Evolutionary conservation across 176 grass and related monocot genomes (phyloP).

Genomic region (Urochloa ruziziensis): DNA sequence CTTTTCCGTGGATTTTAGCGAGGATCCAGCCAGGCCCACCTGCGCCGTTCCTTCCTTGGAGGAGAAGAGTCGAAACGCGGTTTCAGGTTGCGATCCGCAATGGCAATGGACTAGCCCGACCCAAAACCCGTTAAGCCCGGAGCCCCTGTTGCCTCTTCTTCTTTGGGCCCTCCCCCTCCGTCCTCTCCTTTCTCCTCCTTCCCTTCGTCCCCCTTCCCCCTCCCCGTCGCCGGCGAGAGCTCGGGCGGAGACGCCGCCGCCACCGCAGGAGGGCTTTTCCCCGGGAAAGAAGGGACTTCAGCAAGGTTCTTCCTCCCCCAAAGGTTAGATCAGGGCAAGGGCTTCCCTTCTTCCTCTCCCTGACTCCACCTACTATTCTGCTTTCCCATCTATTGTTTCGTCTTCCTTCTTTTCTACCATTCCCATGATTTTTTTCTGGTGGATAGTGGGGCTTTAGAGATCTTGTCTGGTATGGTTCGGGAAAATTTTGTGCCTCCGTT

Average conservation of each 20-base stretch:
- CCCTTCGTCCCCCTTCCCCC: background rate
- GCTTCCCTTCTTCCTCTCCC: background rate
- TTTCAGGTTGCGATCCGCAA: constrained; percentile 43
- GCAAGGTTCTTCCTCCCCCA: background rate
- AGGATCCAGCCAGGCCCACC: background rate
- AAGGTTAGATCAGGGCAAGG: constrained; percentile 47
- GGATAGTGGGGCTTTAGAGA: background rate
- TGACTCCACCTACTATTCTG: background rate
- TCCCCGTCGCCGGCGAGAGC: constrained; percentile 38
- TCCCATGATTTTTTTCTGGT: background rate
- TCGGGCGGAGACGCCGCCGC: background rate
- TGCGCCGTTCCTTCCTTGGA: background rate
- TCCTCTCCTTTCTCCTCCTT: background rate
- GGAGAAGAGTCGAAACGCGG: background rate
- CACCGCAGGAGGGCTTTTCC: background rate
- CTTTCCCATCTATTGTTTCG: background rate
- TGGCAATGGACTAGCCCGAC: background rate
- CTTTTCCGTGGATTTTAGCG: background rate
- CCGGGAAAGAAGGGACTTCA: background rate
- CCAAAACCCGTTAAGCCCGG: constrained; percentile 10
- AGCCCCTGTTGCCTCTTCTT: background rate
- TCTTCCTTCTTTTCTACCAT: background rate
- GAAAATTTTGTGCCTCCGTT: background rate
- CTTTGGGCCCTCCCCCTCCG: constrained; percentile 1
- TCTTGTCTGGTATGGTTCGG: background rate